phyloP scores from a whole-genome alignment of 768 basidiomycete genomes.

The Clitopilus passeckerianus region DNA sequence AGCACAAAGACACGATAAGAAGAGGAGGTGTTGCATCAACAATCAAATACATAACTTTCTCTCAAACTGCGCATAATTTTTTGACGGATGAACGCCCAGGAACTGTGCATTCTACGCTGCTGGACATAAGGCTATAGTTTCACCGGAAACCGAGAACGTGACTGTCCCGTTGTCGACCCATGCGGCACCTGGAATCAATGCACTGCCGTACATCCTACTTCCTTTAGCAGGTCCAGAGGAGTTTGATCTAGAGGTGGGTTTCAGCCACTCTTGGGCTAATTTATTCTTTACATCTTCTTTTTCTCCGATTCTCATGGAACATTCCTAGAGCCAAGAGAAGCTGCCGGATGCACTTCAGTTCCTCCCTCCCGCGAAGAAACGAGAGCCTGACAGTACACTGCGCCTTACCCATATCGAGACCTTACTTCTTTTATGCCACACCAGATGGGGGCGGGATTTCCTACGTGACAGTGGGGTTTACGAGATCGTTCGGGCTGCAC shows the following conservation, averaged over 20 bases:
- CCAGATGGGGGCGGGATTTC: conserved; percentile 81
- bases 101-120: conserved; percentile 72
- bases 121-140: conserved; percentile 68
- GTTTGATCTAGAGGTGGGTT: conserved; percentile 76
- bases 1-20: conserved; percentile 82
- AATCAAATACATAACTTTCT: conserved; percentile 60
- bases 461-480: conserved; percentile 81
- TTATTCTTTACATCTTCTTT: neutral
- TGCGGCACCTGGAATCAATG: conserved; percentile 73
- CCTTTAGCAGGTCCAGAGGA: conserved; percentile 96
- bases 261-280: neutral
- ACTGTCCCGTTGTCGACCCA: conserved; percentile 53
- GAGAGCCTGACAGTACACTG: conserved; percentile 74
- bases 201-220: conserved; percentile 78
- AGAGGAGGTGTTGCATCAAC: conserved; percentile 83
- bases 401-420: conserved; percentile 88
- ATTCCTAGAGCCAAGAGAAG: conserved; percentile 75
- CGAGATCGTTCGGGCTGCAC: conserved; percentile 73
- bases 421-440: conserved; percentile 82
- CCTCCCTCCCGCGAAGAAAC: conserved; percentile 75
- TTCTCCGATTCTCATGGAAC: neutral
- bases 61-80: neutral
- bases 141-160: conserved; percentile 53
- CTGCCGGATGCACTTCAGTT: conserved; percentile 84
- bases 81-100: conserved; percentile 29